phyloP scores from a whole-genome alignment of 257 asterid species.

The Solanum gandarillasii region DNA sequence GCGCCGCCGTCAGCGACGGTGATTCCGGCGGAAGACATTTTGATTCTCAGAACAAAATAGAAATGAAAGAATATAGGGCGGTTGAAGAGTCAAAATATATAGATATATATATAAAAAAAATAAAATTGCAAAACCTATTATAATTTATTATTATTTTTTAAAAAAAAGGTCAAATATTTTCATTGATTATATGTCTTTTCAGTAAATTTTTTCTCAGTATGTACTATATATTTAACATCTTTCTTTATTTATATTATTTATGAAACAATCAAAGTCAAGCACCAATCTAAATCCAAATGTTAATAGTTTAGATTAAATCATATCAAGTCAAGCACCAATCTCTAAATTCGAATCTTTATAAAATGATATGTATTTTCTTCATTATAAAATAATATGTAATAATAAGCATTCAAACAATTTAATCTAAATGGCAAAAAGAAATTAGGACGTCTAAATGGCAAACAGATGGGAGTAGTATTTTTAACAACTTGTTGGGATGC shows the following conservation, averaged over 20 bases:
- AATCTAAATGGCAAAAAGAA: too few relatives aligned
- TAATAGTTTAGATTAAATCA: neutral
- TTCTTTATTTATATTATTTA: too few relatives aligned
- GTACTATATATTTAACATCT: too few relatives aligned
- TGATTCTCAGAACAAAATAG: neutral
- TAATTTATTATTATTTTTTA: neutral
- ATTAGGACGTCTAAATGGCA: neutral
- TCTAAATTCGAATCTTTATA: neutral
- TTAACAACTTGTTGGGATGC: neutral
- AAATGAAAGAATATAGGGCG: neutral
- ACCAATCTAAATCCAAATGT: neutral
- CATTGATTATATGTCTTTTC: neutral
- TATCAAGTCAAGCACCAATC: neutral
- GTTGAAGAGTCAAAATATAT: neutral
- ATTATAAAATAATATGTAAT: too few relatives aligned
- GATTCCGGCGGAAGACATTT: constrained; percentile 54
- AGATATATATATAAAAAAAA: neutral
- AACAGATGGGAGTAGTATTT: neutral
- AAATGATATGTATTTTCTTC: neutral
- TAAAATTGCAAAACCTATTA: neutral
- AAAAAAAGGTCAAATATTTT: neutral
- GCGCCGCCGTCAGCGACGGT: constrained; percentile 19
- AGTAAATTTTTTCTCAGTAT: too few relatives aligned
- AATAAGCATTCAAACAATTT: too few relatives aligned
- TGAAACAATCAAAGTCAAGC: neutral